A percentile compares a stretch with the other conserved stretches of the same genome.
Conservation (phyloP, 495 filamentous ascomycete genomes). For the Tuber borchii region DNA sequence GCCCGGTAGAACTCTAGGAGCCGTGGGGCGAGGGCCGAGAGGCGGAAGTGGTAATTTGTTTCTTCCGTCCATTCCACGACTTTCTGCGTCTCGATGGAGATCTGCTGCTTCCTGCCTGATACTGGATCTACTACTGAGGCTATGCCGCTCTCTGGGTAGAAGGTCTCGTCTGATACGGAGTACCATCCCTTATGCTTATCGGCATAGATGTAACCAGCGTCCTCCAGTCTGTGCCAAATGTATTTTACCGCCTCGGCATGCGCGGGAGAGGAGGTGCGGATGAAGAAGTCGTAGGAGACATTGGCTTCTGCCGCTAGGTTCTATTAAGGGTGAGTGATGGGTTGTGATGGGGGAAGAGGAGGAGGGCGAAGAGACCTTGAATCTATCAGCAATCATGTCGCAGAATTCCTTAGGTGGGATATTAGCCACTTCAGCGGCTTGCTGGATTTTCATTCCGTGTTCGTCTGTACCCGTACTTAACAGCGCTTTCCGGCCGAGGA, state of each 20-base stretch:
- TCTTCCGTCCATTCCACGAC: constrained; percentile 95
- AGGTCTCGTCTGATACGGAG: constrained; percentile 91
- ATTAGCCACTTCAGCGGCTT: constrained; percentile 62
- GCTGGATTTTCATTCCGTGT: constrained; percentile 96
- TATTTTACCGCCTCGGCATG: constrained; percentile 83
- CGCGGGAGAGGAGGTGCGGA: constrained; percentile 76
- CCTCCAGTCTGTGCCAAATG: constrained; percentile 73
- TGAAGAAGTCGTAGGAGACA: constrained; percentile 73
- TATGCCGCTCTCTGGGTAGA: constrained; percentile 72
- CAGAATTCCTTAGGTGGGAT: constrained; percentile 51
- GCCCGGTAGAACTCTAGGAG: constrained; percentile 71
- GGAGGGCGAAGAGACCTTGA: constrained; percentile 45
- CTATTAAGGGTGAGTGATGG: constrained; percentile 40
- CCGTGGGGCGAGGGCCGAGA: constrained; percentile 68
- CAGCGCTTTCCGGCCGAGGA: constrained; percentile 62
- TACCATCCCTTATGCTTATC: constrained; percentile 93
- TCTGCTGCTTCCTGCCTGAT: constrained; percentile 75
- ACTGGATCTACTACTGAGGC: constrained; percentile 66
- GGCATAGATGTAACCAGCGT: constrained; percentile 74
- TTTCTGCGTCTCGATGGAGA: constrained; percentile 77
- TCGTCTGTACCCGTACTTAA: constrained; percentile 94
- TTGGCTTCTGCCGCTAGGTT: constrained; percentile 61
- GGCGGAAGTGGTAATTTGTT: constrained; percentile 86
- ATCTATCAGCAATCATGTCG: constrained; percentile 58
- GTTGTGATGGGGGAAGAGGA: constrained; percentile 11